Base-by-base conservation (phyloP, 192 early-diverging fungal species). In the Gonapodya sp. region DNA sequence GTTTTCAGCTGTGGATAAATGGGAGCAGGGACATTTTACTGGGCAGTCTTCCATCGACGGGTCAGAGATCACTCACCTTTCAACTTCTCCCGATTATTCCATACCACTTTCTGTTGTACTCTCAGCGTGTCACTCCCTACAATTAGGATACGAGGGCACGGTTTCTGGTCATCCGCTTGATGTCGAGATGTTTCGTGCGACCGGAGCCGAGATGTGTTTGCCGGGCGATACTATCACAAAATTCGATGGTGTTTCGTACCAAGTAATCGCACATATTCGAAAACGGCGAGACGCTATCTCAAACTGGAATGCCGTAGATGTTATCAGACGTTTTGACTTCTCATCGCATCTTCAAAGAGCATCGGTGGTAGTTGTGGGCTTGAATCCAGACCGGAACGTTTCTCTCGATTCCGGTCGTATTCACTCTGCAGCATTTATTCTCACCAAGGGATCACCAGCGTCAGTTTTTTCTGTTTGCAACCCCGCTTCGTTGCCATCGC, bases 121-220 rank as follows among this genome's bases (percentile, higher is more conserved):
- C 8, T 8, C 46, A 64, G 46, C 46, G 8, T 64, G 46, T 24
- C 8, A 64, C 46, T 64, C 46, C 8, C 46, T 64, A 16, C 24
- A 8, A 16, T 24, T 24, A 24, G 46, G 8, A 16, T 24, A 64
- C 8, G 46, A 24, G 24, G 46, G 24, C 24, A 64, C 24, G 8
- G 46, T 64, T 64, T 24, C 8, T 8, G 46, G 46, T 16, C 92
- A 93, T 80, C 89, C 92, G 0, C 90, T 96, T 31, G 94, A 96
- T 82, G 82, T 93, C 81, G 94, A 94, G 85, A 92, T 93, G 83
- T 94, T 96, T 85, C 81, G 85, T 33, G 87, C 88, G 16, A 92
- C 92, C 18, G 83, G 84, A 77, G 18, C 30, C 2, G 75, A 64
- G 24, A 64, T 24, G 46, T n/a, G n/a, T n/a, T 8, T 64, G 24